These are phyloP conservation scores for Saccharomyces hybrid DNA, from an alignment of 1,139 yeast genomes.

Conservation along the genomic window DNA sequence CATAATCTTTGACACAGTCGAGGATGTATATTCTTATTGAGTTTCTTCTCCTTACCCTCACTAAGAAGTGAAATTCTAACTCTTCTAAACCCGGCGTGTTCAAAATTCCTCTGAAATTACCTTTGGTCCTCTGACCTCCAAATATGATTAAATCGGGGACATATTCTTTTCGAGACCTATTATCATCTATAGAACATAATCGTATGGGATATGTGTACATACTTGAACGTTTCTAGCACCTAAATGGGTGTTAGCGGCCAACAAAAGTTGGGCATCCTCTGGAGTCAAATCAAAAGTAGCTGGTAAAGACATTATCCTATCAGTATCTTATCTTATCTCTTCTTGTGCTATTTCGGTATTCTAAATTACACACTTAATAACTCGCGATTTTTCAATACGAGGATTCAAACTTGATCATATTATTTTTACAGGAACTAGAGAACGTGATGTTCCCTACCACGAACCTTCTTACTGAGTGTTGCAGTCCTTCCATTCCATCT, in stretches of 20 bases:
- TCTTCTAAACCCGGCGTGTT: not conserved
- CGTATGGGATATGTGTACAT: slow-evolving; percentile 34
- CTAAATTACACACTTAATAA: not conserved
- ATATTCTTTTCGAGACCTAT: not conserved
- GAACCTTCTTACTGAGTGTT: not conserved
- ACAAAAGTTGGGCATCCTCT: slow-evolving; percentile 98
- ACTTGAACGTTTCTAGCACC: slow-evolving; percentile 99
- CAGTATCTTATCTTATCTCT: slow-evolving; percentile 23
- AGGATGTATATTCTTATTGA: not conserved
- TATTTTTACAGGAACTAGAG: not conserved
- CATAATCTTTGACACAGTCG: not conserved
- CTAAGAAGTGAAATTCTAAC: not conserved
- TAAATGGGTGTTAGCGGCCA: slow-evolving; percentile 99
- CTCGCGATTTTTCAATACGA: not conserved
- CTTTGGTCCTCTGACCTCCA: not conserved
- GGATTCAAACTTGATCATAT: not conserved
- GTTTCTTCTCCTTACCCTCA: not conserved
- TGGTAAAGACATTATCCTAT: slow-evolving; percentile 63
- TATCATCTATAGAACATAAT: not conserved
- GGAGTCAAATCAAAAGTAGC: slow-evolving; percentile 87
- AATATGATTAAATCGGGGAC: not conserved
- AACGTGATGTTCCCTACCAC: not conserved
- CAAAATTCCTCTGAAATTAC: not conserved
- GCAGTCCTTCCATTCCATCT: not conserved
- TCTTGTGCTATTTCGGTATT: slow-evolving; percentile 8